Evolutionary conservation across 805 yeast species (phyloP), one percentile per base, ranked within the genome.

Genomic region (Candida ponderosae): DNA sequence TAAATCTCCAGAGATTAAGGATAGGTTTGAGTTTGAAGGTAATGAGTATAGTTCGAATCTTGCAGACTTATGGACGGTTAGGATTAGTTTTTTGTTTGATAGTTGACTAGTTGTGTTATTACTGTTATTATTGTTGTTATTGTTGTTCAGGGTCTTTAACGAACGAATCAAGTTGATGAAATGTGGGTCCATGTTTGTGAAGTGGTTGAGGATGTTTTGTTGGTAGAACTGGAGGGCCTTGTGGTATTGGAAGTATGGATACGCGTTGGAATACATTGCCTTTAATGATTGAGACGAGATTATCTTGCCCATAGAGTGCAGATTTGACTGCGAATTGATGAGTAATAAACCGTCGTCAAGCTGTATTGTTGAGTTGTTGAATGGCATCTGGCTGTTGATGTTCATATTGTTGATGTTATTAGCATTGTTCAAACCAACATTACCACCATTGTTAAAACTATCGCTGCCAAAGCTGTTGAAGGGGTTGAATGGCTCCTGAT

Each of bases 11-110:
- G 73, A 66, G 42, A 66, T 70, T 41, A 83, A 62, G 35, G 59
- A 59, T 35, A 83, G 62, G 48, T 81, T 81, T 13, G 87, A 72
- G 47, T 73, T 74, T 40, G 71, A 70, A 4, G 87, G 83, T 26
- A 77, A 73, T 2, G 86, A 77, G 30, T 81, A 65, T 23, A 83
- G 68, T 55, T 84, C 94, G 47, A 80, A 64, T 54, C 79, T 77
- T 16, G 84, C 83, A 40, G 77, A 72, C 44, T 79, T 79, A 46
- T 76, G 68, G 18, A 76, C 60, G 6, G 76, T 81, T 29, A 79
- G 43, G 9, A 61, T 60, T 32, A 68, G 46, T 36, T 59, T 59
- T 36, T 58, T 62, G 32, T 44, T 31, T 20, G 49, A 33, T 5
- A n/a, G n/a, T n/a, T n/a, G n/a, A n/a, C n/a, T n/a, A n/a, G 13